These are phyloP conservation scores for Porogramme epimiltina DNA, from an alignment of 1,284 basidiomycete species.

Conservation along the genomic window DNA sequence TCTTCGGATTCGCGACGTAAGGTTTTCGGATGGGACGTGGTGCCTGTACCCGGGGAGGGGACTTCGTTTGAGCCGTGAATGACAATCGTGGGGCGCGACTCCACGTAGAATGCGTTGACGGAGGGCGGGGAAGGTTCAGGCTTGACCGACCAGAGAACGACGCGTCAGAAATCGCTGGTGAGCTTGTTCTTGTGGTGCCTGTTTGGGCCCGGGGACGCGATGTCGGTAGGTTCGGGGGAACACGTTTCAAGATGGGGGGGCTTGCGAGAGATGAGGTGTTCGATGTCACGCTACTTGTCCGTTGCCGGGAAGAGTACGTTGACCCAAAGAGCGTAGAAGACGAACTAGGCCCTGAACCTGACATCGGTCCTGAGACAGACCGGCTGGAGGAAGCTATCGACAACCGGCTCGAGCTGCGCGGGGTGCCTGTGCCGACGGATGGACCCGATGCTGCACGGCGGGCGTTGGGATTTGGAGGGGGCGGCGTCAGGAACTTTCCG, in stretches of 20 bases:
- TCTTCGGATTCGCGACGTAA: slow-evolving; percentile 86
- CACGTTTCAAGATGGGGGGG: slow-evolving; percentile 30
- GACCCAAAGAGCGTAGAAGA: slow-evolving; percentile 52
- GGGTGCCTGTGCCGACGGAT: slow-evolving; percentile 28
- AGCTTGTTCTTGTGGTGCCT: slow-evolving; percentile 43
- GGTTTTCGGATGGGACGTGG: slow-evolving; percentile 50
- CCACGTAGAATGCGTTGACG: slow-evolving; percentile 56
- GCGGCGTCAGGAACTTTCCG: slow-evolving; percentile 51
- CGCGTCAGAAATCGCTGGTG: slow-evolving; percentile 61
- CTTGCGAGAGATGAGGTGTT: slow-evolving; percentile 31
- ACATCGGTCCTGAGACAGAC: slow-evolving; percentile 55
- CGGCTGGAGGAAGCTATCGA: slow-evolving; percentile 50
- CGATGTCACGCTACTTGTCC: slow-evolving; percentile 65
- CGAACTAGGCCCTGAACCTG: slow-evolving; percentile 10
- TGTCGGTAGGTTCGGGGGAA: slow-evolving; percentile 29
- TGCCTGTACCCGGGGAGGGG: slow-evolving; percentile 44
- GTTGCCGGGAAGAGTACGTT: slow-evolving; percentile 80
- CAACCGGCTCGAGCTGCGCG: slow-evolving; percentile 48
- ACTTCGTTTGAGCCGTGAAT: slow-evolving; percentile 44
- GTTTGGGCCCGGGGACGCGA: slow-evolving; percentile 46
- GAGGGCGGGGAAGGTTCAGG: slow-evolving; percentile 36
- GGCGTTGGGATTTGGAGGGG: slow-evolving; percentile 34
- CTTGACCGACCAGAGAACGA: slow-evolving; percentile 32
- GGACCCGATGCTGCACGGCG: slow-evolving; percentile 53
- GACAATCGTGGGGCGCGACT: slow-evolving; percentile 66